These are phyloP conservation scores for Ophiostoma pallidulum DNA, from an alignment of 2,329 filamentous ascomycete genomes.

Conservation along the genomic window DNA sequence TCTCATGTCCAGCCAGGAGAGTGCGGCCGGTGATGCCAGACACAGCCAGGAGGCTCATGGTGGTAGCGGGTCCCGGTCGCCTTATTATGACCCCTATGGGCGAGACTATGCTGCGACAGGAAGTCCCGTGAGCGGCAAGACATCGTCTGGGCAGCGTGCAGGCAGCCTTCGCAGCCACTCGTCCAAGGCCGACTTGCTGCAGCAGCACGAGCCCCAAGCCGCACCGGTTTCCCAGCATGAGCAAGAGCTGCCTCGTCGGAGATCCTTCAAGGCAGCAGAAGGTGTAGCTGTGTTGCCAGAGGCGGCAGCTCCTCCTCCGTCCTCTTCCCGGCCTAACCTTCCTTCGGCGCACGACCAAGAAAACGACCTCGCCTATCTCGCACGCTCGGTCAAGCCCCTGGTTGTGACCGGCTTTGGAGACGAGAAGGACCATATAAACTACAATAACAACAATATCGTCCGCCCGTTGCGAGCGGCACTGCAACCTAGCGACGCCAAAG, in stretches of 20 bases:
- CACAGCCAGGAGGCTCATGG: slow-evolving; percentile 28
- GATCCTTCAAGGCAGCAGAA: background rate
- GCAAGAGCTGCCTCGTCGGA: background rate
- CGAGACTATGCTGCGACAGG: slow-evolving; percentile 46
- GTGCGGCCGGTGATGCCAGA: slow-evolving; percentile 21
- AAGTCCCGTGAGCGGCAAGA: slow-evolving; percentile 45
- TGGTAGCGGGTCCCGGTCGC: slow-evolving; percentile 28
- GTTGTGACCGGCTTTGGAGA: slow-evolving; percentile 26
- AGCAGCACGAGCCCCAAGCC: background rate
- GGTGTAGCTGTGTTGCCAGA: slow-evolving; percentile 23
- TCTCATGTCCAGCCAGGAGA: slow-evolving; percentile 32
- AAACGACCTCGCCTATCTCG: slow-evolving; percentile 67
- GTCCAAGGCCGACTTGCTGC: slow-evolving; percentile 15
- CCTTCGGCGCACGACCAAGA: slow-evolving; percentile 69
- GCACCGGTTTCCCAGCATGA: background rate
- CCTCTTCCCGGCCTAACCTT: slow-evolving; percentile 35
- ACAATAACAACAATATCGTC: slow-evolving; percentile 18
- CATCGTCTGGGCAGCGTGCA: slow-evolving; percentile 22
- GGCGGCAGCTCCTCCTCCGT: slow-evolving; percentile 41
- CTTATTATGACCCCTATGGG: slow-evolving; percentile 34
- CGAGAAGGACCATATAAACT: slow-evolving; percentile 45
- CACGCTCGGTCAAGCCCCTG: slow-evolving; percentile 46
- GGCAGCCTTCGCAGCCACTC: slow-evolving; percentile 26
- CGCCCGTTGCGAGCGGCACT: slow-evolving; percentile 33
- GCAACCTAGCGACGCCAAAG: background rate